These are phyloP conservation scores for Wickerhamiella sorbophila DNA, from an alignment of 805 yeast genomes.

Conservation along the genomic window DNA sequence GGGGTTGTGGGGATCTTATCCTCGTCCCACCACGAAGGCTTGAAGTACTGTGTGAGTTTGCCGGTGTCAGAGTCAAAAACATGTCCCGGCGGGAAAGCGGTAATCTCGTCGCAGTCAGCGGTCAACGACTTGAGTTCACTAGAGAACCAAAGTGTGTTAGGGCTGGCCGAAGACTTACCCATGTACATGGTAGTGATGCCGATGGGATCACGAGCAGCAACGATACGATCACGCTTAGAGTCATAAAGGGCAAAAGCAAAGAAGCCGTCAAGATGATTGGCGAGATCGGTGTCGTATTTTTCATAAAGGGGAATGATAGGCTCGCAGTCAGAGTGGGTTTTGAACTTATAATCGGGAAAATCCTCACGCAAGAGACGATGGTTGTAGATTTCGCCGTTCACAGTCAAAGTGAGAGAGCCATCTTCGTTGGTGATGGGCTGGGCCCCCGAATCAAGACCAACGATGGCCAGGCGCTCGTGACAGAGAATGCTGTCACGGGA, in stretches of 20 bases:
- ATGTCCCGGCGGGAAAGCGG: constrained; percentile 98
- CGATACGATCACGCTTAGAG: constrained; percentile 64
- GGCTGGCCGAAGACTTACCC: constrained; percentile 61
- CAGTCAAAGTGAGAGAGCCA: constrained; percentile 59
- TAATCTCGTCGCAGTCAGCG: constrained; percentile 86
- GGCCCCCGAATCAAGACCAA: constrained; percentile 94
- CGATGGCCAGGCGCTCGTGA: constrained; percentile 96
- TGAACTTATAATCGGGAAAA: constrained; percentile 57
- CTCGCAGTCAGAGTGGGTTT: constrained; percentile 91
- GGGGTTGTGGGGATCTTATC: constrained; percentile 56
- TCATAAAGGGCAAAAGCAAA: constrained; percentile 91
- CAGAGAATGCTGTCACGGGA: constrained; percentile 67
- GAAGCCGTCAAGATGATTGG: constrained; percentile 93
- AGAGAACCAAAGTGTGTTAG: constrained; percentile 76
- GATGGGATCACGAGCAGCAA: constrained; percentile 97
- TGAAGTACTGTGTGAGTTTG: constrained; percentile 71
- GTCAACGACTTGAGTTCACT: constrained; percentile 86
- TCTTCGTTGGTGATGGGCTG: constrained; percentile 86
- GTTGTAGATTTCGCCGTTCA: constrained; percentile 97
- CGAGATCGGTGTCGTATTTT: constrained; percentile 80
- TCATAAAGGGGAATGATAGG: constrained; percentile 86
- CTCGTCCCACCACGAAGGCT: constrained; percentile 92
- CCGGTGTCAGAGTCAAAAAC: constrained; percentile 87
- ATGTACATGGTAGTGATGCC: constrained; percentile 93
- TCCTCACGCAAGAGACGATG: constrained; percentile 78